Evolutionary conservation across 331 rosid species (phyloP), one percentile per base, ranked within the genome.

Genomic region (Arachis monticola): DNA sequence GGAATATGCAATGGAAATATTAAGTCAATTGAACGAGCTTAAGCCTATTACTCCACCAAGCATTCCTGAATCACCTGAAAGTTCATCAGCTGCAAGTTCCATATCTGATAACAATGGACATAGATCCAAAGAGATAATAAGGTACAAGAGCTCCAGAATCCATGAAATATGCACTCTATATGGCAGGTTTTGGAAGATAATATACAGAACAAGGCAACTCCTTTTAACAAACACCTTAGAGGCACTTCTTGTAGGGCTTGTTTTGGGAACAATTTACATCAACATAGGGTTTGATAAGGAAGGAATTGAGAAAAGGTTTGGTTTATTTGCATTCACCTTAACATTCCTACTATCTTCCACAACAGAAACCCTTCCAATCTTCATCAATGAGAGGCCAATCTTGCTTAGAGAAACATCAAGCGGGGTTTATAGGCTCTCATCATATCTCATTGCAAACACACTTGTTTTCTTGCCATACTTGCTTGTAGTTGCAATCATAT

Each of bases 381-480:
- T 92, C 83, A 84, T 94, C 82, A 87, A 83, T 47, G 97, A 92
- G 72, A 88, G 97, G 65, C 99, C 97, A 12, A 92, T 94, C 69
- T 14, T 94, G 55, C 44, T 94, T 5, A 78, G 97, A 70, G 99
- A 94, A 86, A 86, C 97, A n/a, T 94, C 99, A 2, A 83, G 92
- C 71, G 97, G 97, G 69, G 86, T 92, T 67, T 92, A 94, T 42
- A 84, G 97, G 63, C 84, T 94, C 2, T 94, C 97, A 2, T 94
- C 99, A 0, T 87, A 94, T 76, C 89, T 94, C 44, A 82, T 94
- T 12, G 96, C 97, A 47, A 94, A 90, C 57, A 94, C 99, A 11
- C 88, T 94, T 10, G 99, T 94, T 70, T 94, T 94, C 96, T 46
- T 92, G 51, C 99, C 99, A 6, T 92, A 94, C 64, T 72, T 94